Evolutionary conservation across 371 early-diverging fungal genomes (phyloP).

Genomic region (Mortierella sp.): DNA sequence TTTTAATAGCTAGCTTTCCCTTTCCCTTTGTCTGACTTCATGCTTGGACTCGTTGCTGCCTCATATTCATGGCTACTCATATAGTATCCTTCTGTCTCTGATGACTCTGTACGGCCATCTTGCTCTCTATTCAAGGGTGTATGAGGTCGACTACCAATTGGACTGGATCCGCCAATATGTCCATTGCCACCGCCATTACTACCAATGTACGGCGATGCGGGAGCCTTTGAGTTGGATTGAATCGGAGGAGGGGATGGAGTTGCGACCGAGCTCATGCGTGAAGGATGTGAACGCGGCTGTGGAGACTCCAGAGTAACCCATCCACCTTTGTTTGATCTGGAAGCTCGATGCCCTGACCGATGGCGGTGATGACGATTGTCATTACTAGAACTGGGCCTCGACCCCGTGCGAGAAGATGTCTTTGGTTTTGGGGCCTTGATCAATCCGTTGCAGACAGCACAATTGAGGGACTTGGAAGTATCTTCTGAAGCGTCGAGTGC

Average conservation of each 20-base stretch:
- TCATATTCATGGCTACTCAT: slow-evolving; percentile 52
- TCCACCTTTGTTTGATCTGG: slow-evolving; percentile 7
- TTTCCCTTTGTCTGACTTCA: slow-evolving; percentile 39
- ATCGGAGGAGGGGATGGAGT: slow-evolving; percentile 16
- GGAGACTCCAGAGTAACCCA: slow-evolving; percentile 37
- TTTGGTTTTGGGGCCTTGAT: slow-evolving; percentile 25
- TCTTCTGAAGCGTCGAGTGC: background rate
- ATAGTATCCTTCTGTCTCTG: slow-evolving; percentile 37
- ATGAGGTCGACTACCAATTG: slow-evolving; percentile 15
- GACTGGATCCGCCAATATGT: background rate
- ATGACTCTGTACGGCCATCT: slow-evolving; percentile 18
- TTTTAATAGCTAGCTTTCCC: slow-evolving; percentile 23
- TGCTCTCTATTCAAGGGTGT: slow-evolving; percentile 13
- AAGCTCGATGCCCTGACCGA: slow-evolving; percentile 2
- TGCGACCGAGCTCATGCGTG: slow-evolving; percentile 12
- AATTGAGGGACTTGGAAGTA: slow-evolving; percentile 16
- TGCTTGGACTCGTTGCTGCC: slow-evolving; percentile 52
- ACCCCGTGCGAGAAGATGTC: slow-evolving; percentile 15
- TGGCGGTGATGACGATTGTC: slow-evolving; percentile 14
- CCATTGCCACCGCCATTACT: slow-evolving; percentile 14
- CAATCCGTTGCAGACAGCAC: slow-evolving; percentile 48
- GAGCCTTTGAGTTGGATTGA: background rate
- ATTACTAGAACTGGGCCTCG: slow-evolving; percentile 14
- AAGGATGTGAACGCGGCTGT: slow-evolving; percentile 14
- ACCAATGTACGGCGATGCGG: background rate